A percentile compares a stretch with the other conserved stretches of the same genome.
phyloP scores from a whole-genome alignment of 345 rosid genomes.

The Acer campestre region DNA sequence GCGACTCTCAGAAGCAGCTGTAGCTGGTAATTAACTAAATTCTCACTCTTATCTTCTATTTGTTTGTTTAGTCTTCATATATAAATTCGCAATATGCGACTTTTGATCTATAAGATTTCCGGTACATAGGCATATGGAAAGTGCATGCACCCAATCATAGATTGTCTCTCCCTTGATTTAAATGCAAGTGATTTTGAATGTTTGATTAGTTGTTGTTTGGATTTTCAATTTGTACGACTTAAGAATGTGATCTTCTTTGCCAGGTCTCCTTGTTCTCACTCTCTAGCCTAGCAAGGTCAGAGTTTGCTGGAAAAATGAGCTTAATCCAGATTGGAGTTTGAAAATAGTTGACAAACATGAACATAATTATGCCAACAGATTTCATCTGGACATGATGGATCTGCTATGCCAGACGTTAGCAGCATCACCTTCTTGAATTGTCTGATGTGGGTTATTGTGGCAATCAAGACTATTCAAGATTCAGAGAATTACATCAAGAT shows the following conservation, averaged over 20 bases:
- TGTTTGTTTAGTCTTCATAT: neutral
- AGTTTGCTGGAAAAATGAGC: neutral
- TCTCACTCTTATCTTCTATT: neutral
- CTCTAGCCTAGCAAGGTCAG: neutral
- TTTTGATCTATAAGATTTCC: neutral
- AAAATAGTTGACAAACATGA: neutral
- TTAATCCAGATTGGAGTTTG: neutral
- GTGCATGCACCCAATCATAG: neutral
- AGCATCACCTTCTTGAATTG: neutral
- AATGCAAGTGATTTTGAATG: neutral
- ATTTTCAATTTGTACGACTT: too few species aligned
- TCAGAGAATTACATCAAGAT: neutral
- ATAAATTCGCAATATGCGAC: neutral
- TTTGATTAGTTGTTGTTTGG: too few species aligned
- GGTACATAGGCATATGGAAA: neutral
- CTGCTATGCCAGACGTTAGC: neutral
- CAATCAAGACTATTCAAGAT: neutral
- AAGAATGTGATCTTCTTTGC: neutral
- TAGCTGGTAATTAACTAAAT: neutral
- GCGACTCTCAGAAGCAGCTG: neutral
- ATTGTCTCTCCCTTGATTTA: neutral
- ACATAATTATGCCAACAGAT: neutral
- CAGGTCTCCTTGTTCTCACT: neutral
- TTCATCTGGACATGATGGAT: neutral
- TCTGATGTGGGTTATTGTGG: neutral